Conservation (phyloP, 208 protist genomes). For the Leishmania major region DNA sequence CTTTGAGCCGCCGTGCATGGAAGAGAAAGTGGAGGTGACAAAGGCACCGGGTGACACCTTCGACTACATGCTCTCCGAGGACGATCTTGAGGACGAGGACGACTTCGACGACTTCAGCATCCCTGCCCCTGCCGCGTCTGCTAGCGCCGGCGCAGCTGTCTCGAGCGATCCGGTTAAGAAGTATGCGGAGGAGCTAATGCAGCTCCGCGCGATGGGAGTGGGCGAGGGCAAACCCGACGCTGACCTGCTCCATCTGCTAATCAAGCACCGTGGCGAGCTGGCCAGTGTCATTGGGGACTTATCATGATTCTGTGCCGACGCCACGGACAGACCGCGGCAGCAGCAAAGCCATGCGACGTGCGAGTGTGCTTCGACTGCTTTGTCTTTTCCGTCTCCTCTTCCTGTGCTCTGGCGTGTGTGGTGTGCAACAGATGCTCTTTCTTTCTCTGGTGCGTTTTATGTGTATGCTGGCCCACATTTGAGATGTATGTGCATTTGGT, state of each 20-base stretch:
- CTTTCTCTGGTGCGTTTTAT: neutral
- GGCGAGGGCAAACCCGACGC: conserved; percentile 58
- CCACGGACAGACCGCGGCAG: neutral
- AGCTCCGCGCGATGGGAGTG: conserved; percentile 76
- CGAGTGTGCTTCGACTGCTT: neutral
- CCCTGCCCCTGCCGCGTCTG: conserved; percentile 1
- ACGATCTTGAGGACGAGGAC: conserved; percentile 45
- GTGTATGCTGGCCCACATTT: neutral
- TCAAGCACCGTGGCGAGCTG: conserved; percentile 72
- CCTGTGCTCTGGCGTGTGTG: neutral
- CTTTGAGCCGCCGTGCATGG: conserved; percentile 74
- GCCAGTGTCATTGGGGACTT: conserved; percentile 67
- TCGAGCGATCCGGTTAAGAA: conserved; percentile 20
- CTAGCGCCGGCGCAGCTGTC: neutral
- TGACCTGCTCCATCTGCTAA: conserved; percentile 64
- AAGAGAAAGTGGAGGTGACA: conserved; percentile 58
- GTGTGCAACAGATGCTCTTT: too few species aligned
- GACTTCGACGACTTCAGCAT: conserved; percentile 48
- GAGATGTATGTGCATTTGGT: neutral
- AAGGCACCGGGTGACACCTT: conserved; percentile 26
- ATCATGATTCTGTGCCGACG: conserved; percentile 7
- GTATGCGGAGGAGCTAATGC: conserved; percentile 70
- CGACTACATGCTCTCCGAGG: conserved; percentile 35
- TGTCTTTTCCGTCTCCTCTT: neutral
- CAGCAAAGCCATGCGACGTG: neutral